Base-by-base conservation (phyloP, 495 filamentous ascomycete genomes). In the Rusavskia elegans region DNA sequence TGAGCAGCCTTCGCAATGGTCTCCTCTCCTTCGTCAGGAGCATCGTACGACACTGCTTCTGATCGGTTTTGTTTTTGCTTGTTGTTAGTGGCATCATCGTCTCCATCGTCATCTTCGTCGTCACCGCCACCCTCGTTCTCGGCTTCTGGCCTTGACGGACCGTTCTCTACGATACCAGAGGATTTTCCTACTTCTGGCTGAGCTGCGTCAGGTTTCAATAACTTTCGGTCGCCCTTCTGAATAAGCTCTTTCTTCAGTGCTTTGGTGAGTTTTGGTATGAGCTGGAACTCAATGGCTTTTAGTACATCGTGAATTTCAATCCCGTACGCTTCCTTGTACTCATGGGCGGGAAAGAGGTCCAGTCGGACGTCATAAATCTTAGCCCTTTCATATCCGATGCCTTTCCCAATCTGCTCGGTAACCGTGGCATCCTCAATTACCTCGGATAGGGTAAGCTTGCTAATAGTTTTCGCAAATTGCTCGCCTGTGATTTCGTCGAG, bases 401-500 rank as follows among this genome's bases (percentile, higher is more conserved):
- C 84, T 21, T 74, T 66, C 11, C 85, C 85, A 51, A 89, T 77
- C 25, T 73, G 74, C 62, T 97, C 92, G 53, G 69, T 79, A 9
- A 97, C 82, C 5, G 78, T 81, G 10, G 85, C 84, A 55, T 84
- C 82, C 59, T 95, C 86, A 49, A 94, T 71, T 46, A 97, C 80
- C 62, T 96, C 85, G 11, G 84, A 80, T 39, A 99, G 75, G 32
- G 84, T 83, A 50, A 97, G 80, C 61, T 86, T 83, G 68, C 84
- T 93, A 61, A 95, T 95, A 10, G 78, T 83, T 71, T 97, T 99
- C 50, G 89, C 84, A 60, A 97, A 95, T 38, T 68, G 77, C 66
- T 90, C 82, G 19, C 77, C 79, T 40, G 89, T 76, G 19, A 78
- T 74, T 44, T 76, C 71, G 1, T 81, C 71, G 16, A 95, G 64